Base-by-base conservation (phyloP, 768 basidiomycete species). In the Macrolepiota dolichaula region DNA sequence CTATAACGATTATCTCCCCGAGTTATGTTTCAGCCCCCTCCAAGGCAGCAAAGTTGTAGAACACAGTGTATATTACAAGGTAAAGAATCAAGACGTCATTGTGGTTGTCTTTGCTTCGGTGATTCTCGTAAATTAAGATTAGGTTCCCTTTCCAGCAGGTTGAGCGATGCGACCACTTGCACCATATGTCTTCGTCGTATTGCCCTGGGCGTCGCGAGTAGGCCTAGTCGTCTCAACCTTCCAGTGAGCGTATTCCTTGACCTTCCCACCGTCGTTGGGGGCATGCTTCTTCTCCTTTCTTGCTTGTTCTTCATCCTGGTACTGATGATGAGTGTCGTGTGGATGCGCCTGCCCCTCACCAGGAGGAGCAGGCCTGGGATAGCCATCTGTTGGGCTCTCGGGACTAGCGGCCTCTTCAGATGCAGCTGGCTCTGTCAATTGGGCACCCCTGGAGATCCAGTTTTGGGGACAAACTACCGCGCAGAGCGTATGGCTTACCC, bases 131-230 rank as follows among this genome's bases (percentile, higher is more conserved):
- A 74, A 51, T 40, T 68, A 67, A 57, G 79, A 51, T 40, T 68
- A 67, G 56, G 79, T 62, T 15, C 54, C 68, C 63, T 75, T 85
- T 29, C 82, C 83, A 51, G 76, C 79, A 46, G 86, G 86, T 67
- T 88, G 86, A 3, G 76, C 78, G 61, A 88, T 87, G 59, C 86
- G 59, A 40, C 75, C 29, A 79, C 82, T 1, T 68, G 78, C 11
- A 68, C 79, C 17, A 77, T 81, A 63, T 78, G 79, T 0, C 63
- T 69, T 44, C 77, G 77, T 22, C 71, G 70, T 2, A 51, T 67
- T 65, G 19, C 63, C 62, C 63, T 70, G 64, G 12, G 67, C 59
- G 51, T 82, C 80, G 62, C 78, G 77, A 32, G 82, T 83, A 3
- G 86, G 85, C 62, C 72, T 71, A 10, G 78, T 82, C 57, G 66